Base-by-base conservation (phyloP, 2,329 filamentous ascomycete species). In the Zymoseptoria brevis region DNA sequence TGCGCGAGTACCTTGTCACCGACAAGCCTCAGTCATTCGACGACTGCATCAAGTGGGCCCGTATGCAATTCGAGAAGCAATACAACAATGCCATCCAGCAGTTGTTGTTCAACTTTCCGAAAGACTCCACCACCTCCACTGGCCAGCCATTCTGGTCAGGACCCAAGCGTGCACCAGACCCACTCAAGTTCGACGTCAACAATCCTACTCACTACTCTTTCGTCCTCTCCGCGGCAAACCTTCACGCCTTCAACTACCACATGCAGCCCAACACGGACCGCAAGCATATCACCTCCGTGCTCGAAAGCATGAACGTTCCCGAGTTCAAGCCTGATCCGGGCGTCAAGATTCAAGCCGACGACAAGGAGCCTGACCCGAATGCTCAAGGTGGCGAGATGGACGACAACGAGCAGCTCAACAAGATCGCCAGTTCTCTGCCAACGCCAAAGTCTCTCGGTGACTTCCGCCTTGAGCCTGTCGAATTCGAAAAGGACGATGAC, bases 401-500 rank as follows among this genome's bases (percentile, higher is more conserved):
- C 67, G 91, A 96, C 68, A 82, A 83, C 53, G 81, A 85, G n/a
- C 88, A 93, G 69, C 77, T 96, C 19, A 79, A 89, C 66, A 82
- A 84, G 62, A 84, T 99, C 54, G 81, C 86, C 16, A 79, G 83
- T 16, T 83, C 84, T 62, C 81, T 99, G 30, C 94, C 94, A 1
- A 79, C 87, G 4, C 86, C 93, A 16, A 92, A 88, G 72, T 85
- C 86, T 49, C 79, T 99, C 54, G 87, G 89, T 24, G 91, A 90
- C 35, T 96, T 95, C 82, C 92, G 92, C 76, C 79, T 99, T 56
- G 85, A 86, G 58, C 89, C 93, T 2, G 94, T 97, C 5, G 94
- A 97, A 69, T 99, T 99, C 69, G 91, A 99, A 77, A 99, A 99
- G 81, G 94, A 99, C 66, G 94, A 99, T 69, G 95, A 99, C 75